Evolutionary conservation across 805 yeast genomes (phyloP).

Genomic region (Candida manassasensis): DNA sequence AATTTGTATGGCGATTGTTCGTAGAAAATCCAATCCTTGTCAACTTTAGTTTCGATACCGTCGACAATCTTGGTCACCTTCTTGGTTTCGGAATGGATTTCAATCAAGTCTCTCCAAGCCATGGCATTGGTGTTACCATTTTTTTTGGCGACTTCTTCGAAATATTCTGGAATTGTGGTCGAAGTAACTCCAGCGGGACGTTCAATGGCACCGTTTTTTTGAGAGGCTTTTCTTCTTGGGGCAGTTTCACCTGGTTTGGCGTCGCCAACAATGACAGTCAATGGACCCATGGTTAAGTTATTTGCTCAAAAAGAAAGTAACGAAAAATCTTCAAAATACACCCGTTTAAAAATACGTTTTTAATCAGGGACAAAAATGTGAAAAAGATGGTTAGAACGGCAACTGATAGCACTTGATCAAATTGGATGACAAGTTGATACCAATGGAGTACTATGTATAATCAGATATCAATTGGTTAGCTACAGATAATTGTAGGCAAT

Average conservation of each 20-base stretch:
- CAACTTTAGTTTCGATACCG: constrained; percentile 66
- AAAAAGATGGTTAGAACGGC: no score
- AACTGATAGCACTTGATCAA: no score
- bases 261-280: constrained; percentile 61
- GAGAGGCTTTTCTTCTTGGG: constrained; percentile 63
- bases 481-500: no score
- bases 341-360: no score
- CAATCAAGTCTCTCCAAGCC: constrained; percentile 76
- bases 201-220: constrained; percentile 45
- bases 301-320: no score
- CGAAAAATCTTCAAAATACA: no score
- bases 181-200: constrained; percentile 65
- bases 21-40: constrained; percentile 84
- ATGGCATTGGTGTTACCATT: constrained; percentile 53
- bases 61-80: constrained; percentile 69
- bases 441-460: no score
- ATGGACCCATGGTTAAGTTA: constrained; percentile 14
- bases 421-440: no score
- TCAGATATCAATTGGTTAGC: no score
- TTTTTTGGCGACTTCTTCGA: constrained; percentile 55
- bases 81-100: constrained; percentile 73
- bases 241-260: constrained; percentile 77
- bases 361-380: no score
- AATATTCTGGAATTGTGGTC: constrained; percentile 64
- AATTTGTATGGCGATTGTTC: constrained; percentile 73